Base-by-base conservation (phyloP, 2,329 filamentous ascomycete species). In the Xylaria hypoxylon region DNA sequence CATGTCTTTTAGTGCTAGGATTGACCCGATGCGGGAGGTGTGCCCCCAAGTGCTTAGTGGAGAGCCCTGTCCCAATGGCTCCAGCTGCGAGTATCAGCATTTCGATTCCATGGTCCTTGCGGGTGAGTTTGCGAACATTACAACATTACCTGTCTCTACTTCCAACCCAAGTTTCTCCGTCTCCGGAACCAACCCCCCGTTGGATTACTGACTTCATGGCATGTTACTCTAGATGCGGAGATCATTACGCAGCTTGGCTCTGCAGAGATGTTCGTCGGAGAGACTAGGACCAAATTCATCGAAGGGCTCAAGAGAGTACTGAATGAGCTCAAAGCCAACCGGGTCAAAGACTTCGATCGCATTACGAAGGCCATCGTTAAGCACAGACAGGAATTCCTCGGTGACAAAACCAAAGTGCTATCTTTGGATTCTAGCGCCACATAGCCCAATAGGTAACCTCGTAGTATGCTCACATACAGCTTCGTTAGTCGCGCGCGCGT, bases 1-100 rank as follows among this genome's bases (percentile, higher is more conserved):
- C 70, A 85, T 96, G 82, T 98, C 94, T 48, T 98, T 95, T 81
- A 97, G 93, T 81, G 92, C 97, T 80, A 90, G 90, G 72, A 97
- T 99, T 79, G 89, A 97, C 77, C 85, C 89, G 26, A 84, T 88
- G 67, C 89, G 87, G 72, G 86, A 87, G 68, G 76, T 98, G 55
- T 99, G 96, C 79, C 90, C 89, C 42, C 90, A 88, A 74, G 92
- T 97, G 79, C 81, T 92, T 69, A 84, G 85, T 53, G 89, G 89
- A 59, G 88, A 89, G 67, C 82, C 84, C 71, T 98, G 96, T 70
- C 79, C 85, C 33, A 90, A 90, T 72, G 92, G 94, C 75, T 78
- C 81, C 65, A 83, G 86, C 61, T 99, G 96, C 80, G 82, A 88
- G 62, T 90, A 83, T 71, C 87, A 98, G 82, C 96, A 99, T 81